Base-by-base conservation (phyloP, 768 basidiomycete species). In the Boletus subcaerulescens region DNA sequence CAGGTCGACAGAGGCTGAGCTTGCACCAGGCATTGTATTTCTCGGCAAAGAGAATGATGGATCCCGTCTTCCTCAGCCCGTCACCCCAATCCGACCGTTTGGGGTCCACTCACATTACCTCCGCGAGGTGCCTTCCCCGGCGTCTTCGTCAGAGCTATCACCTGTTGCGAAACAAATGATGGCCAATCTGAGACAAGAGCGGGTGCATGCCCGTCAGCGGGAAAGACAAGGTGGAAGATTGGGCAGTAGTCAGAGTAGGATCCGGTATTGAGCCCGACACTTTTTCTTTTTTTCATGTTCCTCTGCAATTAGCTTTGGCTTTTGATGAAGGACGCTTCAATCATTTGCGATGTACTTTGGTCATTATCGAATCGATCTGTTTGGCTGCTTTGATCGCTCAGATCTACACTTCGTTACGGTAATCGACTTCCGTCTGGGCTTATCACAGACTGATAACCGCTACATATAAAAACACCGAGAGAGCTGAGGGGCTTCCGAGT, bases 141-240 rank as follows among this genome's bases (percentile, higher is more conserved):
- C 85, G 22, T 84, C 81, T 29, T 89, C 88, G 3, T 80, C 87
- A 11, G 89, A 91, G 57, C 72, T 91, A 47, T 91, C 89, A 18
- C 86, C 86, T 14, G 72, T 84, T 32, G 84, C 80, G 6, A 78
- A 76, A 60, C 77, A 85, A 64, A 76, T 91, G 63, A 91, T 91
- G 89, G 71, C 73, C 53, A 78, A 85, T 60, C 65, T 86, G 42
- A 75, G 89, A 48, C 66, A 71, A 53, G 72, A 77, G n/a, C 60
- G 70, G 32, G 71, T 58, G 63, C 48, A 66, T 18, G 70, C 70
- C n/a, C 69, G 70, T 43, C 67, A 64, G 47, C 70, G 60, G 36
- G 70, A 73, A 41, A 59, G 71, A 26, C 67, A 63, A 54, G 40
- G 60, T 0, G 71, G 70, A 6, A 69, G 68, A 50, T 48, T 65